These are phyloP conservation scores for Leccinum rimulosum DNA, from an alignment of 768 basidiomycete genomes.

Conservation along the genomic window DNA sequence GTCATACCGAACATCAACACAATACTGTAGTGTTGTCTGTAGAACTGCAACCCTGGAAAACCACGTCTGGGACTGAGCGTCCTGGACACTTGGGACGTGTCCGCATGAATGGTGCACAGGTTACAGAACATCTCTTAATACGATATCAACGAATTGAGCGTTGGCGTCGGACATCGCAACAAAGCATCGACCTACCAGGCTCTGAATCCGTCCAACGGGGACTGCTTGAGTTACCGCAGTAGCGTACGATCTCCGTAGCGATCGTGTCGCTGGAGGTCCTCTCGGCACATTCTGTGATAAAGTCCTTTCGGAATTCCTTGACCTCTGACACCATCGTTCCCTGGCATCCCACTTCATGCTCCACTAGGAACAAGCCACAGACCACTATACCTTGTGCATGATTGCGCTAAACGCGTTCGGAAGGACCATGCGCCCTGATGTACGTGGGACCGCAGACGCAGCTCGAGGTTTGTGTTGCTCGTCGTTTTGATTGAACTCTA, in stretches of 20 bases:
- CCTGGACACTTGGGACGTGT: slow-evolving; percentile 29
- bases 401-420: slow-evolving; percentile 33
- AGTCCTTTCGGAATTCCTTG: slow-evolving; percentile 32
- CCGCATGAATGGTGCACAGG: slow-evolving; percentile 21
- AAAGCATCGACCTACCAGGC: slow-evolving; percentile 17
- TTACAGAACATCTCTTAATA: slow-evolving; percentile 27
- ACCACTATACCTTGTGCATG: slow-evolving; percentile 22
- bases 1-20: slow-evolving; percentile 44
- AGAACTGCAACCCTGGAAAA: slow-evolving; percentile 30
- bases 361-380: background rate
- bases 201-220: slow-evolving; percentile 33
- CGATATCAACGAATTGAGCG: background rate
- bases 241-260: slow-evolving; percentile 28
- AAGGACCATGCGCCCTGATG: slow-evolving; percentile 31
- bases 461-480: slow-evolving; percentile 30
- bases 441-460: slow-evolving; percentile 25
- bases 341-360: slow-evolving; percentile 10
- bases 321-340: slow-evolving; percentile 28
- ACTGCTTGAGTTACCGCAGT: slow-evolving; percentile 20
- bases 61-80: slow-evolving; percentile 28
- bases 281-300: slow-evolving; percentile 29
- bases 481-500: slow-evolving; percentile 29
- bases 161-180: background rate
- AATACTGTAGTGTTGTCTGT: slow-evolving; percentile 35
- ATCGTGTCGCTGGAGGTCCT: slow-evolving; percentile 25